Conservation (phyloP, 805 yeast species). For the Millerago galiae region DNA sequence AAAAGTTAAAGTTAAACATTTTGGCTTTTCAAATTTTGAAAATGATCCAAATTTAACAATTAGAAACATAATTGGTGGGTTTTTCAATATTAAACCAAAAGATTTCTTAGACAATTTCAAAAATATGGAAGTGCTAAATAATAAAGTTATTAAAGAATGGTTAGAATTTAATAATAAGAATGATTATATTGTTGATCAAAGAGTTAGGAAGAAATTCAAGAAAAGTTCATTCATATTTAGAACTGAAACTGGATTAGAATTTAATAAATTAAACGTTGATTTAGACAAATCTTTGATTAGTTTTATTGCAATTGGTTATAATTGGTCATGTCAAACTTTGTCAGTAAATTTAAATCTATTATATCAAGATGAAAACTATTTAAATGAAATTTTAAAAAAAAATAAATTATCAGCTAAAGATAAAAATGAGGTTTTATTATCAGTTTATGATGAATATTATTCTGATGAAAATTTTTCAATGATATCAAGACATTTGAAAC, state of each 20-base stretch:
- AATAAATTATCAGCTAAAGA: not conserved
- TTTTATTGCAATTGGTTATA: conserved; percentile 19
- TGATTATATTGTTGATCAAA: not conserved
- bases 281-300: conserved; percentile 10
- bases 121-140: conserved; percentile 11
- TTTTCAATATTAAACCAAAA: conserved; percentile 13
- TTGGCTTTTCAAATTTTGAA: conserved; percentile 19
- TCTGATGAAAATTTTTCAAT: conserved; percentile 13
- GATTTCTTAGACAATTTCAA: conserved; percentile 1
- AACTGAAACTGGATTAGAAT: conserved; percentile 15
- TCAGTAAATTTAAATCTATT: conserved; percentile 16
- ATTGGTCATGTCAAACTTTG: conserved; percentile 25
- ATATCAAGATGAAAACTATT: conserved; percentile 12
- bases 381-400: not conserved
- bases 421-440: conserved; percentile 11
- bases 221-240: conserved; percentile 13
- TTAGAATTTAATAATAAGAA: conserved; percentile 4
- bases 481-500: conserved; percentile 14
- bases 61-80: conserved; percentile 20
- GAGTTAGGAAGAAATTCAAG: conserved; percentile 6
- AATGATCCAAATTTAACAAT: conserved; percentile 13
- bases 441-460: conserved; percentile 24
- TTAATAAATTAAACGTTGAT: conserved; percentile 16
- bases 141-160: conserved; percentile 20
- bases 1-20: conserved; percentile 22